Conservation (phyloP, 352 stramenopile species). For the Globisporangium ultimum region DNA sequence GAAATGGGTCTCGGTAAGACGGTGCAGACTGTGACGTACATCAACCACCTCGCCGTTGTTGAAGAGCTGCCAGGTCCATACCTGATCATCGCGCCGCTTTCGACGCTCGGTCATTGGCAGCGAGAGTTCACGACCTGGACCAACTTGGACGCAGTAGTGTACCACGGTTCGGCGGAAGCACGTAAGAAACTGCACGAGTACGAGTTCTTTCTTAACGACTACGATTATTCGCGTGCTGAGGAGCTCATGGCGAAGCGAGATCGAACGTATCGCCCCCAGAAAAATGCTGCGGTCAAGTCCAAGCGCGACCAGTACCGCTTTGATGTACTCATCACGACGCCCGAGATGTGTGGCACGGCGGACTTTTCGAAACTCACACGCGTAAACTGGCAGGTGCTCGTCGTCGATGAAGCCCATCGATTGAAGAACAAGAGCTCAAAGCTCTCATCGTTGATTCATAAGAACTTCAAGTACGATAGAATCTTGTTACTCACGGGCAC, state of each 20-base stretch:
- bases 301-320: conserved; percentile 89
- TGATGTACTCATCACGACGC: conserved; percentile 99
- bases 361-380: conserved; percentile 93
- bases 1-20: conserved; percentile 98
- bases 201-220: conserved; percentile 90
- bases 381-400: conserved; percentile 93
- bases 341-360: conserved; percentile 96
- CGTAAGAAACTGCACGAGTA: conserved; percentile 91
- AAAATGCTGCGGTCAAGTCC: conserved; percentile 10
- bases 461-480: conserved; percentile 76
- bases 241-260: conserved; percentile 19
- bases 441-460: conserved; percentile 82
- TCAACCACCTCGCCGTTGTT: conserved; percentile 95
- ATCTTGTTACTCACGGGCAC: conserved; percentile 90
- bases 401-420: conserved; percentile 99
- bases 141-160: conserved; percentile 97
- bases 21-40: conserved; percentile 93
- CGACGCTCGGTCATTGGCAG: conserved; percentile 98
- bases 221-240: conserved; percentile 41
- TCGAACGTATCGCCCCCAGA: neutral
- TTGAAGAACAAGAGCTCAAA: conserved; percentile 98
- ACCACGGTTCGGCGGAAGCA: conserved; percentile 93
- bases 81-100: conserved; percentile 97
- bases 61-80: conserved; percentile 95
- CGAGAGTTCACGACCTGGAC: conserved; percentile 96